Percentiles rank a stretch among this genome's conserved stretches.
These are phyloP conservation scores for Miscanthus lutarioriparius DNA, from an alignment of 176 grass and related monocot species.

Conservation along the genomic window DNA sequence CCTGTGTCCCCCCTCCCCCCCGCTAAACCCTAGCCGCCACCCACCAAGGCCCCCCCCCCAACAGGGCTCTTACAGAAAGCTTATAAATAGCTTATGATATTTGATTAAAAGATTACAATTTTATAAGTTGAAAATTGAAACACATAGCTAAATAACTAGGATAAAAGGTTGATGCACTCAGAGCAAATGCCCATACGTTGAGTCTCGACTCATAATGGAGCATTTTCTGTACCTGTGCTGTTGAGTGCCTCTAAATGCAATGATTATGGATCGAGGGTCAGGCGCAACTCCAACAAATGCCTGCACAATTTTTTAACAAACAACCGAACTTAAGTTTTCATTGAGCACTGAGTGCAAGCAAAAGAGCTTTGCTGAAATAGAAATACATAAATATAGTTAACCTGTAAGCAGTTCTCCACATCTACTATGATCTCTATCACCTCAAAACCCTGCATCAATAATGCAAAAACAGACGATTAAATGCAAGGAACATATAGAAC, in stretches of 20 bases:
- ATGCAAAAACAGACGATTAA: slow-evolving; percentile 1
- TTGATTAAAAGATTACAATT: background rate
- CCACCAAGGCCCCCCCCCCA: too few relatives aligned
- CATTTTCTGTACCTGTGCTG: slow-evolving; percentile 61
- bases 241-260: slow-evolving; percentile 97
- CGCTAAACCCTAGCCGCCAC: too few relatives aligned
- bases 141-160: background rate
- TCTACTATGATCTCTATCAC: slow-evolving; percentile 91
- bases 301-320: slow-evolving; percentile 39
- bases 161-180: background rate
- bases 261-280: slow-evolving; percentile 62
- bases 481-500: background rate
- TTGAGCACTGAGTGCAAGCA: slow-evolving; percentile 17
- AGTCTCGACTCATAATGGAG: background rate
- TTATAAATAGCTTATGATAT: background rate
- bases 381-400: slow-evolving; percentile 18
- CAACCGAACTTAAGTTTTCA: slow-evolving; percentile 1
- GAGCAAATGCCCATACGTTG: background rate
- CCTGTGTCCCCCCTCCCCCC: too few relatives aligned
- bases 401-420: slow-evolving; percentile 90
- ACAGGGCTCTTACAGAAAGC: too few relatives aligned
- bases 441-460: slow-evolving; percentile 69
- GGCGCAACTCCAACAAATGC: slow-evolving; percentile 87
- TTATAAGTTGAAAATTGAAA: background rate
- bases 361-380: background rate